phyloP scores from a whole-genome alignment of 371 early-diverging fungal genomes.

The Mortierella sp. region DNA sequence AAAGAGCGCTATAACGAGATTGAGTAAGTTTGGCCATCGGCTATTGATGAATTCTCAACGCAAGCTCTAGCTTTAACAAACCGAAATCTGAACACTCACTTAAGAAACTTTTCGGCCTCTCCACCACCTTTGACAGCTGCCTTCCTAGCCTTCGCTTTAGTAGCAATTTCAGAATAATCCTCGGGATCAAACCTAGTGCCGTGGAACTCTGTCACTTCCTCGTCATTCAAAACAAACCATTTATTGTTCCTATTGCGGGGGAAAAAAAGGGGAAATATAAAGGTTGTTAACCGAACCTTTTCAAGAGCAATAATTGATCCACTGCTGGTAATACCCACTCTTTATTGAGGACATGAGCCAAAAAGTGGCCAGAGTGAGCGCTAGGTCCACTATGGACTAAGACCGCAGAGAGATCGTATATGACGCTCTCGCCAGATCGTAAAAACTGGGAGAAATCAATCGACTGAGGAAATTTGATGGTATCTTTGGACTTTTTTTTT shows the following conservation, averaged over 20 bases:
- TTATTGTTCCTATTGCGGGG: constrained; percentile 32
- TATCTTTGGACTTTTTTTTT: constrained; percentile 57
- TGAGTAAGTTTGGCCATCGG: not conserved
- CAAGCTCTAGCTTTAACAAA: too few species aligned
- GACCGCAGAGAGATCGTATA: constrained; percentile 60
- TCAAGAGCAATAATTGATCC: too few species aligned
- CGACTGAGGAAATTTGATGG: constrained; percentile 47
- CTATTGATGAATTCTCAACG: not conserved
- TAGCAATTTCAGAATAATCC: constrained; percentile 10
- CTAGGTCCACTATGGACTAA: constrained; percentile 61
- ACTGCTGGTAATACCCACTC: constrained; percentile 10
- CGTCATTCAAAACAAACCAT: constrained; percentile 61
- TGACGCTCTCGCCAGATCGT: constrained; percentile 5
- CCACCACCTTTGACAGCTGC: constrained; percentile 12
- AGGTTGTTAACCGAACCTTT: not conserved
- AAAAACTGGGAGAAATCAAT: constrained; percentile 44
- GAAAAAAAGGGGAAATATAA: not conserved
- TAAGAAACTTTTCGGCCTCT: constrained; percentile 14
- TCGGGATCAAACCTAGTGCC: constrained; percentile 47
- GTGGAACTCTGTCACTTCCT: constrained; percentile 48
- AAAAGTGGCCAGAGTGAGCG: constrained; percentile 62
- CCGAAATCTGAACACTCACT: constrained; percentile 3
- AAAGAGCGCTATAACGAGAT: constrained; percentile 26
- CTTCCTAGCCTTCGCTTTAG: constrained; percentile 23
- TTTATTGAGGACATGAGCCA: constrained; percentile 50